A percentile compares a stretch with the other conserved stretches of the same genome.
These are phyloP conservation scores for Emergomyces orientalis DNA, from an alignment of 2,329 filamentous ascomycete genomes.

Conservation along the genomic window DNA sequence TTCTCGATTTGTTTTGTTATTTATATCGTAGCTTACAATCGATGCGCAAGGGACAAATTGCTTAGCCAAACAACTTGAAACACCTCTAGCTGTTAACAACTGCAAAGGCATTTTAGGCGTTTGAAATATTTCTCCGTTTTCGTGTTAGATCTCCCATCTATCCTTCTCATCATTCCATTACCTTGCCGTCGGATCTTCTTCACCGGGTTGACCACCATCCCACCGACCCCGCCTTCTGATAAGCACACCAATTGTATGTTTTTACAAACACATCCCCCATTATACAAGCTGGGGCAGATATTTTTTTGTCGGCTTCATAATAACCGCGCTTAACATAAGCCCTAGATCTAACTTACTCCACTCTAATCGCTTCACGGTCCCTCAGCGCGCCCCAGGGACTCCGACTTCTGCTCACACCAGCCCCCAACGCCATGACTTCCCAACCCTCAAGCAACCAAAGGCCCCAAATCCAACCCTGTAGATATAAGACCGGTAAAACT, in stretches of 20 bases:
- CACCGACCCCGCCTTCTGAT: constrained; percentile 3
- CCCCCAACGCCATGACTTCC: constrained; percentile 3
- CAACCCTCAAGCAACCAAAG: constrained; percentile 19
- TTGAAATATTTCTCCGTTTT: not conserved
- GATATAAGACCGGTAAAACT: constrained; percentile 98
- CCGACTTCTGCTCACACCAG: not conserved
- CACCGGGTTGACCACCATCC: not conserved
- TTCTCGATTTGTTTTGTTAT: not conserved
- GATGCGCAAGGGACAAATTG: not conserved
- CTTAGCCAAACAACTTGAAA: constrained; percentile 3
- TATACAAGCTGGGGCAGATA: not conserved
- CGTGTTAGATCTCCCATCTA: not conserved
- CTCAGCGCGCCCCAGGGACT: not conserved
- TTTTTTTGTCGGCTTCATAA: not conserved
- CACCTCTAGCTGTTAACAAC: not conserved
- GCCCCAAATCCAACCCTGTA: constrained; percentile 80
- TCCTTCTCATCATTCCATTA: not conserved
- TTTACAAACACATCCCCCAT: not conserved
- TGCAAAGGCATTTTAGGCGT: not conserved
- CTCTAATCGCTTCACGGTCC: not conserved
- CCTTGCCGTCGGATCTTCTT: not conserved
- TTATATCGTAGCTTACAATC: not conserved
- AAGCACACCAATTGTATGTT: not conserved
- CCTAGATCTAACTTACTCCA: not conserved
- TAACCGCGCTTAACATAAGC: not conserved